Base-by-base conservation (phyloP, 768 basidiomycete genomes). In the Boletus tylopilopsis region DNA sequence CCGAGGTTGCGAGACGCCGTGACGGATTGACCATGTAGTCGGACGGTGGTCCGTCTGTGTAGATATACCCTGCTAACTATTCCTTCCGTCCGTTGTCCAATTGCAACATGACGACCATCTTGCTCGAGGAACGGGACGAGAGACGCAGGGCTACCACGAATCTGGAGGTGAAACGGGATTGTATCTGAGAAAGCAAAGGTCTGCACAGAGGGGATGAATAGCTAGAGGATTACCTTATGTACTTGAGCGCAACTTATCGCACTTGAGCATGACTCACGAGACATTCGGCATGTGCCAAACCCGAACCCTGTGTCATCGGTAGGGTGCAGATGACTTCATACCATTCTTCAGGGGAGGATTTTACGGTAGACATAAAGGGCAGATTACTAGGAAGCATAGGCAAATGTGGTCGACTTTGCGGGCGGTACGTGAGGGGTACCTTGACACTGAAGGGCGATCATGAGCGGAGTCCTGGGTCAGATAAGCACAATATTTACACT, bases 331-430 rank as follows among this genome's bases (percentile, higher is more conserved):
- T 65, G 59, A 73, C 61, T 76, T 84, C 59, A 66, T 71, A 66
- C 82, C 83, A 87, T 60, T 87, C 85, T 59, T 85, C 85, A 8
- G 85, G 84, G 4, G 75, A 70, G 0, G 73, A 68, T 61, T 86
- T 86, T 47, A 87, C 63, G 3, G 77, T 76, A 0, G 77, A 76
- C 51, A 83, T 73, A 59, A 87, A 82, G 22, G 73, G 66, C 1
- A 74, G 68, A 12, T 67, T 67, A 4, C 51, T 57, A 1, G 72
- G 63, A 12, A 80, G 60, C 33, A 84, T 78, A 4, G 84, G 79
- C 12, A 76, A 71, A 45, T 72, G 70, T 0, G 85, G 75, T n/a
- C 80, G 75, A 42, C 74, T 73, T 38, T 76, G 76, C 8, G 83
- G 84, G 35, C 51, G 55, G 53, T 85, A 85, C 6, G 63, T 62